Evolutionary conservation across 2,329 filamentous ascomycete species (phyloP).

Genomic region (Phoma herbarum): DNA sequence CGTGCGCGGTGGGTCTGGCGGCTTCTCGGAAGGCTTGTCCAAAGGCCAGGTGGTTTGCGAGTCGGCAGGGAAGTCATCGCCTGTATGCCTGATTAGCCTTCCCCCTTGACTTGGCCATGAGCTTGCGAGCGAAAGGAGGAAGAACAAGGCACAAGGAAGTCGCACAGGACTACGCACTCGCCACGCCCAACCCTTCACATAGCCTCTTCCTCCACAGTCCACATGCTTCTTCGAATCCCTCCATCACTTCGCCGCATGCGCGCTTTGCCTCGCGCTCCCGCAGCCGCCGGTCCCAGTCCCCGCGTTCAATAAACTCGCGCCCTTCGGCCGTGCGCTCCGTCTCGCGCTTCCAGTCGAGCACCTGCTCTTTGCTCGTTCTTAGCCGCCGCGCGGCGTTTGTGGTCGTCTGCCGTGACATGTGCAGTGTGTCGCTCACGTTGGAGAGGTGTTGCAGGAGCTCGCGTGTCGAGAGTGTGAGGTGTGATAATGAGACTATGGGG

Average conservation of each 20-base stretch:
- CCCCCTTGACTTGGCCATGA: not conserved
- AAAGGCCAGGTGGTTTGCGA: not conserved
- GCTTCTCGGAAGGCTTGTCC: not conserved
- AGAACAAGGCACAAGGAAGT: constrained; percentile 2
- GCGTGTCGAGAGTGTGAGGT: constrained; percentile 70
- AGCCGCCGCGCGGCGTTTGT: constrained; percentile 81
- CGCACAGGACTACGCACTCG: constrained; percentile 43
- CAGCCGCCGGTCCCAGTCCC: constrained; percentile 83
- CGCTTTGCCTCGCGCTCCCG: constrained; percentile 80
- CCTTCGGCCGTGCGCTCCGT: constrained; percentile 84
- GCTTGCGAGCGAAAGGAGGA: not conserved
- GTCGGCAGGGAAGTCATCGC: constrained; percentile 4
- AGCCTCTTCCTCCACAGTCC: constrained; percentile 82
- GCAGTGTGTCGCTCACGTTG: constrained; percentile 86
- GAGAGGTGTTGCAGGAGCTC: constrained; percentile 82
- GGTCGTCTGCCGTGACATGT: constrained; percentile 91
- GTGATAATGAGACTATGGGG: constrained; percentile 71
- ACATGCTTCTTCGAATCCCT: constrained; percentile 91
- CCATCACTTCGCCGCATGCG: constrained; percentile 87
- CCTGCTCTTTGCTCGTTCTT: constrained; percentile 82
- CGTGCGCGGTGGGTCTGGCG: not conserved
- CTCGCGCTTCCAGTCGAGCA: constrained; percentile 84
- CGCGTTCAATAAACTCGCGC: constrained; percentile 79
- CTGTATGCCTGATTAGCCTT: constrained; percentile 13
- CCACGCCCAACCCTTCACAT: constrained; percentile 57